Evolutionary conservation across 1,284 basidiomycete species (phyloP).

Genomic region (Microbotryum lychnidis-dioicae): DNA sequence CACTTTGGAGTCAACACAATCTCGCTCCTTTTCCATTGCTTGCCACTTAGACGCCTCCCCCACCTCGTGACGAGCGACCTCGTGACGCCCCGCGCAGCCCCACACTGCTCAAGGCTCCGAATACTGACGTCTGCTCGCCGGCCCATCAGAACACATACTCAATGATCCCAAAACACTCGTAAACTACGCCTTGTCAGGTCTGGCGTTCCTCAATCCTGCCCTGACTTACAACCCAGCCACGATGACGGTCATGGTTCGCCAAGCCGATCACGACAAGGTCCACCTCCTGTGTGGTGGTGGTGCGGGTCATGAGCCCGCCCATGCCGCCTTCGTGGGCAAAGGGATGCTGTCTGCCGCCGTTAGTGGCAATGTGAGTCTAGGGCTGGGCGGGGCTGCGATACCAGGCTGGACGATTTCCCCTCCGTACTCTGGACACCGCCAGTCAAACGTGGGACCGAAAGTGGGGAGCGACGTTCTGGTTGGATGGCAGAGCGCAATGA

Average conservation of each 20-base stretch:
- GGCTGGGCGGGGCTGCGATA: too few species aligned
- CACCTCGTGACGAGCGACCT: too few species aligned
- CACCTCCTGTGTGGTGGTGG: slow-evolving; percentile 81
- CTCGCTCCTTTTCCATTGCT: too few species aligned
- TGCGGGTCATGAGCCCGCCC: slow-evolving; percentile 78
- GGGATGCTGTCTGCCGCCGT: slow-evolving; percentile 79
- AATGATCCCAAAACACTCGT: slow-evolving; percentile 63
- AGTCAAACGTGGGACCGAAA: too few species aligned
- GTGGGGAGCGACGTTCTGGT: not conserved
- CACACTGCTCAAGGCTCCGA: too few species aligned
- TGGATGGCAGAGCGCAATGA: not conserved
- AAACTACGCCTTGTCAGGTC: slow-evolving; percentile 63
- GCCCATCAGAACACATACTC: slow-evolving; percentile 57
- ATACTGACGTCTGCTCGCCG: too few species aligned
- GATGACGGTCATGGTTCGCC: slow-evolving; percentile 50
- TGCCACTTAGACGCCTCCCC: too few species aligned
- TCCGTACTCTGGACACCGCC: too few species aligned
- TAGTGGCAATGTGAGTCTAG: slow-evolving; percentile 69
- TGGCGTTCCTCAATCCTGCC: slow-evolving; percentile 61
- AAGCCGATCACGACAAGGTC: slow-evolving; percentile 58
- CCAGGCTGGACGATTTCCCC: too few species aligned
- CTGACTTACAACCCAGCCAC: slow-evolving; percentile 53
- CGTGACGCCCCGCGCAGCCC: too few species aligned
- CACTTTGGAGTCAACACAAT: too few species aligned
- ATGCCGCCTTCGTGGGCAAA: slow-evolving; percentile 49